phyloP scores from a whole-genome alignment of 257 asterid species.

The Solanum lycopersicoides region DNA sequence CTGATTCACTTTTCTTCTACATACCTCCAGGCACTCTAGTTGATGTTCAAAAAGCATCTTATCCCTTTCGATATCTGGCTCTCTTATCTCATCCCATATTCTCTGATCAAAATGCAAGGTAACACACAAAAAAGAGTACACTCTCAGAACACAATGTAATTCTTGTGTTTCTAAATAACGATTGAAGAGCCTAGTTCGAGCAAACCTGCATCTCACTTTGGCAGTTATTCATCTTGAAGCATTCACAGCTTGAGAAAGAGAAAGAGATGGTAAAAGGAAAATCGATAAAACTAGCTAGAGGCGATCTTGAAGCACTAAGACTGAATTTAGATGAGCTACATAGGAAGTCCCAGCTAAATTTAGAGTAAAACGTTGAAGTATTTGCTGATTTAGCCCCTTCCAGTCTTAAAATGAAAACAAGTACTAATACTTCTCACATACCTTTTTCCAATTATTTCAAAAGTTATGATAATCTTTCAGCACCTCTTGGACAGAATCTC shows the following conservation, averaged over 20 bases:
- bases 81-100: constrained; percentile 94
- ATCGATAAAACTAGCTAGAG: background rate
- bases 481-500: background rate
- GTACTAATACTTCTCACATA: background rate
- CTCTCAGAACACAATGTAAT: background rate
- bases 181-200: background rate
- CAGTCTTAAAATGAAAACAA: background rate
- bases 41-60: constrained; percentile 72
- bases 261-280: background rate
- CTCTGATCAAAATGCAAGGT: constrained; percentile 34
- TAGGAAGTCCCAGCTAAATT: background rate
- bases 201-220: constrained; percentile 64
- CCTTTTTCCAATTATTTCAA: background rate
- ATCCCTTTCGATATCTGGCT: constrained; percentile 62
- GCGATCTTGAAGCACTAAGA: background rate
- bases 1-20: constrained; percentile 78
- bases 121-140: background rate
- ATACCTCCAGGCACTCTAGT: constrained; percentile 71
- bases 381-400: background rate
- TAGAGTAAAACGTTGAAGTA: too few species aligned
- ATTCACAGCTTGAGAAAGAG: constrained; percentile 1
- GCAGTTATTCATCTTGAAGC: constrained; percentile 6
- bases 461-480: background rate
- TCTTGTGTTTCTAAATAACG: background rate
- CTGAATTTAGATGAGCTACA: background rate